phyloP scores from a whole-genome alignment of 2,329 filamentous ascomycete species.

The Cladosporium sp. region DNA sequence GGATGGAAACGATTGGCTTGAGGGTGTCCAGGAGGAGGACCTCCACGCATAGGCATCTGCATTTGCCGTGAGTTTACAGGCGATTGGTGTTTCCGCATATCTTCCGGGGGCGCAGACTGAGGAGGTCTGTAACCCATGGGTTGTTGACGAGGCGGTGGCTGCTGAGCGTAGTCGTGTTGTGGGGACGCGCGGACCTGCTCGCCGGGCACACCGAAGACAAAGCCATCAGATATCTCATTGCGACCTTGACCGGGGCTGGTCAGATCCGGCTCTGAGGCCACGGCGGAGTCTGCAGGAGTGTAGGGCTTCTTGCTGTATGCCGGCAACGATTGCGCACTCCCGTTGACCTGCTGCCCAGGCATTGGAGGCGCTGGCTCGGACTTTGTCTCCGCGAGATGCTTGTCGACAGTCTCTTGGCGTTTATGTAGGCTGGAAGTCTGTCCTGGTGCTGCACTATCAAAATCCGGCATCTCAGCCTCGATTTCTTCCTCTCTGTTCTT shows the following conservation, averaged over 20 bases:
- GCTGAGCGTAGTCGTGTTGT: conserved; percentile 7
- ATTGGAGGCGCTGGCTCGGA: conserved; percentile 11
- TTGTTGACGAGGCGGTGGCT: conserved; percentile 12
- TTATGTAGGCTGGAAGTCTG: conserved; percentile 26
- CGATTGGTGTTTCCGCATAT: background rate
- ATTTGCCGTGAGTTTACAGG: background rate
- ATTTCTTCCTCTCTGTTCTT: conserved; percentile 35
- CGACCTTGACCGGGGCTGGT: background rate
- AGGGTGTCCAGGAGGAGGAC: conserved; percentile 18
- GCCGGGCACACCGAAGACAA: conserved; percentile 16
- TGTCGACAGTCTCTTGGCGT: conserved; percentile 25
- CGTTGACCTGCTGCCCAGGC: conserved; percentile 7
- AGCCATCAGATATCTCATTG: background rate
- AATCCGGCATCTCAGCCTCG: conserved; percentile 58
- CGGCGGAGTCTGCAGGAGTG: background rate
- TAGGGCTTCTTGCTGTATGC: conserved; percentile 5
- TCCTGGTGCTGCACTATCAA: conserved; percentile 42
- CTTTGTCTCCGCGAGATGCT: conserved; percentile 26
- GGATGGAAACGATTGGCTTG: conserved; percentile 2
- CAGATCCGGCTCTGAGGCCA: conserved; percentile 4
- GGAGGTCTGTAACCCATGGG: conserved; percentile 10
- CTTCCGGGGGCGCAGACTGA: conserved; percentile 5
- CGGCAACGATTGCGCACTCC: conserved; percentile 13
- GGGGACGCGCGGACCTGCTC: conserved; percentile 4
- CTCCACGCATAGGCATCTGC: conserved; percentile 21